A percentile compares a stretch with the other conserved stretches of the same genome.
Evolutionary conservation across 345 rosid species (phyloP).

Genomic region (Salix caprea): DNA sequence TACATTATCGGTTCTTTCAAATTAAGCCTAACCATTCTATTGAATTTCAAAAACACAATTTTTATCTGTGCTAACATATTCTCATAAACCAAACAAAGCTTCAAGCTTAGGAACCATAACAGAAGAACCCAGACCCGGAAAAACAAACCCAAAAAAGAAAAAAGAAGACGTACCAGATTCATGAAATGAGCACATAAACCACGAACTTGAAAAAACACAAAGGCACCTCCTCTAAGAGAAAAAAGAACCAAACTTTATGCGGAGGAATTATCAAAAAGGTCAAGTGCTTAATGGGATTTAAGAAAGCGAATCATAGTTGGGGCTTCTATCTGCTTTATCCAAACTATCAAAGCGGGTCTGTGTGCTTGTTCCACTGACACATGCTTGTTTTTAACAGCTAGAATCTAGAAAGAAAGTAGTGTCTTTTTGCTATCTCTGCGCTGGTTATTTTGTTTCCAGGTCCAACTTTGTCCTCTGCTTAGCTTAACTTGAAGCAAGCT

Average conservation of each 20-base stretch:
- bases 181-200: constrained; percentile 2
- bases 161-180: not conserved
- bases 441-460: not conserved
- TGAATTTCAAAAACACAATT: not conserved
- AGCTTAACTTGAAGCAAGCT: not conserved
- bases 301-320: not conserved
- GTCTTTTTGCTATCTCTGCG: not conserved
- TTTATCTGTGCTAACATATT: not conserved
- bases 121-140: not conserved
- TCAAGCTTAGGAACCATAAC: not conserved
- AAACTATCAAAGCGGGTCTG: not conserved
- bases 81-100: not conserved
- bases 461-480: not conserved
- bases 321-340: not conserved
- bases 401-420: not conserved
- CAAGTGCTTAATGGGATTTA: not conserved
- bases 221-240: not conserved
- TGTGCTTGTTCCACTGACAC: not conserved
- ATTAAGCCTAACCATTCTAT: constrained; percentile 4
- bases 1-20: not conserved
- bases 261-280: not conserved
- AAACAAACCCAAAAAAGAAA: not conserved
- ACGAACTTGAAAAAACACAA: not conserved
- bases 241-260: not conserved
- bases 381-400: not conserved